Evolutionary conservation across 164 flowering plant genomes (phyloP).

Genomic region (Protea cynaroides): DNA sequence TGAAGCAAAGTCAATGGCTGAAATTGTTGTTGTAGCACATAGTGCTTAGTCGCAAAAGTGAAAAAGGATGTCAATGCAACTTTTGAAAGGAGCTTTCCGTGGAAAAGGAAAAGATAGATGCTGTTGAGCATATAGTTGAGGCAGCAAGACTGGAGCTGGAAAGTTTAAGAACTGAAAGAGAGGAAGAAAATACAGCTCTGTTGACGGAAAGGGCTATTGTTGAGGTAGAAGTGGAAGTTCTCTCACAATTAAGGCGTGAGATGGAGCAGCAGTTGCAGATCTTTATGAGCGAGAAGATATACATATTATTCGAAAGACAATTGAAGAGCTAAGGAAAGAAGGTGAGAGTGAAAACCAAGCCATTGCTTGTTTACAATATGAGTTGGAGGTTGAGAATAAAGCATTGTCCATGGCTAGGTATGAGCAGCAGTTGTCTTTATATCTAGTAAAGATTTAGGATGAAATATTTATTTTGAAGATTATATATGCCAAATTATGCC

Average conservation of each 20-base stretch:
- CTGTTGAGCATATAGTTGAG: conserved; percentile 80
- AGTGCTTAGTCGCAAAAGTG: conserved; percentile 85
- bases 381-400: conserved; percentile 90
- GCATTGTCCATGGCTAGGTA: conserved; percentile 97
- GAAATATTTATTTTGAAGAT: too few species aligned
- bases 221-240: conserved; percentile 86
- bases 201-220: conserved; percentile 61
- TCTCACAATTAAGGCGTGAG: conserved; percentile 64
- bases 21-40: conserved; percentile 88
- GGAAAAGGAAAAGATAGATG: conserved; percentile 71
- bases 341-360: conserved; percentile 74
- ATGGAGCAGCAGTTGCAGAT: conserved; percentile 79
- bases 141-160: conserved; percentile 72
- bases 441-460: too few species aligned
- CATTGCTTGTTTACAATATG: conserved; percentile 70
- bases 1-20: conserved; percentile 93
- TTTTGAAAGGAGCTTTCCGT: conserved; percentile 66
- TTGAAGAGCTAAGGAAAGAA: conserved; percentile 55
- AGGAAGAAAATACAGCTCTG: conserved; percentile 48
- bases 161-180: conserved; percentile 60
- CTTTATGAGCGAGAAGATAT: conserved; percentile 64
- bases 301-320: conserved; percentile 78
- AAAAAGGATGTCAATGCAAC: conserved; percentile 76
- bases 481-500: too few species aligned
- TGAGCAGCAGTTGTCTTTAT: conserved; percentile 2